Evolutionary conservation across 495 filamentous ascomycete species (phyloP), one percentile per base, ranked within the genome.

Genomic region (Penicillium parvum): DNA sequence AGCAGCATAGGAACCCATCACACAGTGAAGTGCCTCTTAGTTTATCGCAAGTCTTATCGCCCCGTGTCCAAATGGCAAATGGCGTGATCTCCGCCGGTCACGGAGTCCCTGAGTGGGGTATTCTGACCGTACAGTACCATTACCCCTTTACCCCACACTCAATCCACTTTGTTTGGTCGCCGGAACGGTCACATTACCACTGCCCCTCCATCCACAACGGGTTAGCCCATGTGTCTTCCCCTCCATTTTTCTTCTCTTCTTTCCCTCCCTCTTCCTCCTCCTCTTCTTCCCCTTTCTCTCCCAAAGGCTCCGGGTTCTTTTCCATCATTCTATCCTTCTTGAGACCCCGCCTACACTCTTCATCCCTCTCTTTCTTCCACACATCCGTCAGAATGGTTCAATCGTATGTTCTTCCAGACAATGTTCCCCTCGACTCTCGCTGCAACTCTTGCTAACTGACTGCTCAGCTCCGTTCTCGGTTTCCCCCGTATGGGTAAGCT

Each of bases 401-500:
- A 76, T 89, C 84, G 82, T 80, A 65, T 64, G 76, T 64, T 23
- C 3, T 17, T 29, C 27, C 25, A 15, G 8, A 12, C 34, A 29
- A 18, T 14, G 16, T 40, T 26, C 44, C 30, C 27, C 27, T 61
- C 64, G 26, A 54, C 64, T 53, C 36, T 60, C 49, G 57, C 54
- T 39, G n/a, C 7, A n/a, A 36, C n/a, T 21, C 28, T 37, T 26
- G 15, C 52, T 68, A 36, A 62, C 48, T 16, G 5, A 3, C 14
- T 28, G 9, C n/a, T 22, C 26, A 69, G 63, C 50, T 77, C 85
- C 33, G 71, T 89, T 66, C 79, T 90, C 52, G 85, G 84, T 62
- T 89, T 90, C 75, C 85, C 84, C 71, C 92, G 92, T 66, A 96
- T 96, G 87, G 92, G 92, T 72, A 86, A 77, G 60, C 88, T 95